Conservation (phyloP, 73 alveolate species). For the Paramecium caudatum region DNA sequence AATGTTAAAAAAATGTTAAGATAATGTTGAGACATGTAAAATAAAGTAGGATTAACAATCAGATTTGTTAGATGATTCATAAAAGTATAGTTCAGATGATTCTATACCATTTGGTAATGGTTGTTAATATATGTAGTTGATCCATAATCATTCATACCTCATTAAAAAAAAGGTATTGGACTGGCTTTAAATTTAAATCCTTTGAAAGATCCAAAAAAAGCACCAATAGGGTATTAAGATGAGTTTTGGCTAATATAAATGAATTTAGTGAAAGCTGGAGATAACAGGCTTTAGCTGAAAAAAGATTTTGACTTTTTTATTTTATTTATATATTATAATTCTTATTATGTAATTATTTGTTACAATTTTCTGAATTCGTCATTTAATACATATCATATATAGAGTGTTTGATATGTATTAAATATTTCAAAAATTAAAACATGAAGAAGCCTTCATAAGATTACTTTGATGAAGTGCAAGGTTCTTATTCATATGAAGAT, state of each 20-base stretch:
- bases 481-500: not conserved
- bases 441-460: constrained; percentile 1
- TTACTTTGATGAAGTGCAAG: constrained; percentile 17
- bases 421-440: not conserved
- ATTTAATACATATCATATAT: not conserved
- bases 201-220: constrained; percentile 56
- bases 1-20: constrained; percentile 50
- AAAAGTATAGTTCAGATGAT: constrained; percentile 71
- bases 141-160: not conserved
- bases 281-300: constrained; percentile 60
- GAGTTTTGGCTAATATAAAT: constrained; percentile 67
- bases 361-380: not conserved
- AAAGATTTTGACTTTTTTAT: constrained; percentile 66
- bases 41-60: constrained; percentile 29
- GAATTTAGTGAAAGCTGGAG: constrained; percentile 72
- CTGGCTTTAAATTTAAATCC: constrained; percentile 49
- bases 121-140: not conserved
- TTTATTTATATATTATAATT: not conserved
- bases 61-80: constrained; percentile 23
- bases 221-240: constrained; percentile 65
- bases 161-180: constrained; percentile 1
- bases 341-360: not conserved
- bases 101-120: constrained; percentile 59
- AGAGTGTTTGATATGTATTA: not conserved
- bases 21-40: constrained; percentile 61